Evolutionary conservation across 495 filamentous ascomycete genomes (phyloP).

Genomic region (Entonaema liquescens): DNA sequence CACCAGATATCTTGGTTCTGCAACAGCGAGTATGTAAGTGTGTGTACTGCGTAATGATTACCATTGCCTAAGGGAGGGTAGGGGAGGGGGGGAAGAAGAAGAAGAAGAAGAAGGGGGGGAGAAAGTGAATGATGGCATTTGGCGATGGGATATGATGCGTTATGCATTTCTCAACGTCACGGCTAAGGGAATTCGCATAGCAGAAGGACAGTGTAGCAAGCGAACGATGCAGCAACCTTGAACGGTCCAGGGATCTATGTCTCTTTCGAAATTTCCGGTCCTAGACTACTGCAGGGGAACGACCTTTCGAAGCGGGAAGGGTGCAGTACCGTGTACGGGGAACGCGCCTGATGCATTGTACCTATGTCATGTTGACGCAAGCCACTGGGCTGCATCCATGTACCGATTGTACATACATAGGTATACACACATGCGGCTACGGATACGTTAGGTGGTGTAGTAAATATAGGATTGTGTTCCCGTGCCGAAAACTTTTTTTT

Average conservation of each 20-base stretch:
- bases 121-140: conserved; percentile 18
- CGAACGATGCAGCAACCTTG: conserved; percentile 23
- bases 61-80: conserved; percentile 1
- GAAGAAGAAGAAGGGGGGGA: no score
- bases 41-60: conserved; percentile 2
- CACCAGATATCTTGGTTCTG: conserved; percentile 16
- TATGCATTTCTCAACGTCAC: conserved; percentile 25
- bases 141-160: conserved; percentile 23
- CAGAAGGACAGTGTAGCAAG: conserved; percentile 3
- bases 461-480: conserved; percentile 4
- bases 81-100: no score
- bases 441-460: not conserved
- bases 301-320: conserved; percentile 33
- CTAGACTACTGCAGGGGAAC: conserved; percentile 39
- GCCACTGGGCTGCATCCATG: conserved; percentile 31
- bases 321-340: conserved; percentile 32
- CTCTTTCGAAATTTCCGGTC: conserved; percentile 28
- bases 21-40: conserved; percentile 2
- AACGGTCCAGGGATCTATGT: conserved; percentile 15
- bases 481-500: not conserved
- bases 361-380: conserved; percentile 22
- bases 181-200: conserved; percentile 10
- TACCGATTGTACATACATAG: conserved; percentile 2
- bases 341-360: conserved; percentile 25
- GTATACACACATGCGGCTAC: not conserved